Percentiles rank a stretch among this genome's conserved stretches.
These are phyloP conservation scores for Euptelea pleiosperma DNA, from an alignment of 164 flowering plant species.

Conservation along the genomic window DNA sequence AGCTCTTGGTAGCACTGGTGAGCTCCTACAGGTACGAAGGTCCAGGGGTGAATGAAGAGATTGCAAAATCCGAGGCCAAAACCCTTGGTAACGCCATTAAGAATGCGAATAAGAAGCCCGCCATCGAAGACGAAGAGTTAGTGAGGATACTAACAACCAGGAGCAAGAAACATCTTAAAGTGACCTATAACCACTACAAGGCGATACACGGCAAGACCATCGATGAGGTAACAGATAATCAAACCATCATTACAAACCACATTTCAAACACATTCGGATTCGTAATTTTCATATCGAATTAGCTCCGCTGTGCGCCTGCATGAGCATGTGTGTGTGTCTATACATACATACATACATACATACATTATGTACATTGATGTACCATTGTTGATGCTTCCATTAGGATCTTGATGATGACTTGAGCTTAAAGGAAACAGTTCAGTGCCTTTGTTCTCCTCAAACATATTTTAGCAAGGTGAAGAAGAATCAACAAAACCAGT, in stretches of 20 bases:
- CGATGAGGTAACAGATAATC: slow-evolving; percentile 36
- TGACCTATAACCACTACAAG: slow-evolving; percentile 43
- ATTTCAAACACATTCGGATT: too few relatives aligned
- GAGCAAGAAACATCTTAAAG: slow-evolving; percentile 59
- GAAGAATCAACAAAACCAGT: too few relatives aligned
- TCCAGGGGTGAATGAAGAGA: slow-evolving; percentile 41
- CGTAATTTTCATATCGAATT: too few relatives aligned
- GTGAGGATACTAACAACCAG: slow-evolving; percentile 64
- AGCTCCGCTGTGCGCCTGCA: too few relatives aligned
- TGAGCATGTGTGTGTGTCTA: too few relatives aligned
- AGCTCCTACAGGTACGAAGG: slow-evolving; percentile 81
- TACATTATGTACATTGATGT: neutral
- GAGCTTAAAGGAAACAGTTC: slow-evolving; percentile 36
- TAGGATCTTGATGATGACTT: slow-evolving; percentile 51
- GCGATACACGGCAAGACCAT: slow-evolving; percentile 37
- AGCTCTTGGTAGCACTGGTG: slow-evolving; percentile 69
- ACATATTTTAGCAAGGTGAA: slow-evolving; percentile 59
- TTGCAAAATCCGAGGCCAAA: slow-evolving; percentile 68
- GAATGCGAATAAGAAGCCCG: slow-evolving; percentile 23
- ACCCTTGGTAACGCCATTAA: slow-evolving; percentile 35
- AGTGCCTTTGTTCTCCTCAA: slow-evolving; percentile 52
- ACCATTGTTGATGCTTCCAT: neutral
- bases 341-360: too few relatives aligned
- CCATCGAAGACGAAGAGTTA: slow-evolving; percentile 49
- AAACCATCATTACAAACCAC: neutral